phyloP scores from a whole-genome alignment of 495 filamentous ascomycete genomes.

The Penicillium goetzii region DNA sequence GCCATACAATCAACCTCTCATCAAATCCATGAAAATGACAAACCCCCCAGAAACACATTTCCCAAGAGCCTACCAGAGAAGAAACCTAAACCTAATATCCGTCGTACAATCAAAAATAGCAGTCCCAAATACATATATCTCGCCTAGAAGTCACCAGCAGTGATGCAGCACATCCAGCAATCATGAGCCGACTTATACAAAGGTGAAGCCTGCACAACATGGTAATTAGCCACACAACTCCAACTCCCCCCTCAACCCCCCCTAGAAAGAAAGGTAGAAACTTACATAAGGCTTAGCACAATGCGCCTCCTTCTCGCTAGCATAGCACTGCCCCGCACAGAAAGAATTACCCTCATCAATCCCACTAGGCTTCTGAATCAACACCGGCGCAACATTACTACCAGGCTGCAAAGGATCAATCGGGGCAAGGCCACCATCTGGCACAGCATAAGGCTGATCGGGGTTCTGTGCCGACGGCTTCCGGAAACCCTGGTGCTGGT shows the following conservation, averaged over 20 bases:
- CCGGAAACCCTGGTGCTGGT: background rate
- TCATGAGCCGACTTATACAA: slow-evolving; percentile 17
- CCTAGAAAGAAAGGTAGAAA: slow-evolving; percentile 10
- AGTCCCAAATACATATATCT: no score
- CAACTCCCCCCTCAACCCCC: background rate
- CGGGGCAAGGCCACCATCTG: slow-evolving; percentile 18
- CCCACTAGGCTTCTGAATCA: slow-evolving; percentile 14
- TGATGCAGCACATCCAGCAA: slow-evolving; percentile 31
- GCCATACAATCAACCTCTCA: background rate
- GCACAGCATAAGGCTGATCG: background rate
- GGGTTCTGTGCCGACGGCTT: background rate
- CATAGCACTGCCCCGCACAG: slow-evolving; percentile 32
- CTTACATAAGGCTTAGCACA: slow-evolving; percentile 30
- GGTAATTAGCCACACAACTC: slow-evolving; percentile 1
- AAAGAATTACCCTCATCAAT: slow-evolving; percentile 35
- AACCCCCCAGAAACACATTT: background rate
- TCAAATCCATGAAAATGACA: background rate
- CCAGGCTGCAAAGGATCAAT: slow-evolving; percentile 21
- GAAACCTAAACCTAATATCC: background rate
- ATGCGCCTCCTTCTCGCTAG: slow-evolving; percentile 16
- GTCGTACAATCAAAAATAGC: background rate
- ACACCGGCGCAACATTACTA: slow-evolving; percentile 22
- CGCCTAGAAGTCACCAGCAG: slow-evolving; percentile 27
- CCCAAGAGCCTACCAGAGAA: background rate
- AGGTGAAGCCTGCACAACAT: slow-evolving; percentile 16